A percentile compares a stretch with the other conserved stretches of the same genome.
Evolutionary conservation across 306 rosid genomes (phyloP).

Genomic region (Alnus rubra): DNA sequence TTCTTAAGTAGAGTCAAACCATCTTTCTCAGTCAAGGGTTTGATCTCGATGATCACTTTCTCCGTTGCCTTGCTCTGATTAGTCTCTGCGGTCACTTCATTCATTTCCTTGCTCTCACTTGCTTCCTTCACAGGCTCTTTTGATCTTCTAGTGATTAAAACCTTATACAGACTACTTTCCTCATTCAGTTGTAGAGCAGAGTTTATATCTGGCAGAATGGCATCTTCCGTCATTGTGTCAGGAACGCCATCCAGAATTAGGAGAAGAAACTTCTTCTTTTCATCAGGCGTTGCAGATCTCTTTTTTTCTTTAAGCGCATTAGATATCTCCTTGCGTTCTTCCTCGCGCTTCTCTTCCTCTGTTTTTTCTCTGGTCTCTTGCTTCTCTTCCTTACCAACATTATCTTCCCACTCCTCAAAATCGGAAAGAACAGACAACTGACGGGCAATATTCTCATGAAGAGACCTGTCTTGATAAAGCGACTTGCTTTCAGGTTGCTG

Average conservation of each 20-base stretch:
- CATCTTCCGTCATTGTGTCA: not conserved
- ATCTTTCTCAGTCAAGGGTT: not conserved
- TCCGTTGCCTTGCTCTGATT: too few relatives aligned
- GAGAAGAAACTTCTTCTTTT: not conserved
- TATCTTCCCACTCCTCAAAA: conserved; percentile 24
- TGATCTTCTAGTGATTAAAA: conserved; percentile 24
- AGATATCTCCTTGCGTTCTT: too few relatives aligned
- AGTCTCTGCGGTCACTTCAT: not conserved
- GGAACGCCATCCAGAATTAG: conserved; percentile 33
- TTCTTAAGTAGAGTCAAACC: not conserved
- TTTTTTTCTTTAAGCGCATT: too few relatives aligned
- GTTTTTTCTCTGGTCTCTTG: too few relatives aligned
- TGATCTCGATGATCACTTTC: not conserved
- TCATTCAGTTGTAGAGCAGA: too few relatives aligned
- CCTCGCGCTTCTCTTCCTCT: too few relatives aligned
- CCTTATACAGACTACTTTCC: not conserved
- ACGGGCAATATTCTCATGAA: conserved; percentile 2
- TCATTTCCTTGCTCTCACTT: not conserved
- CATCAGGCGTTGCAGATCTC: not conserved
- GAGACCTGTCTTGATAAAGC: not conserved
- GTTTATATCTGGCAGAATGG: not conserved
- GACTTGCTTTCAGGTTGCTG: not conserved
- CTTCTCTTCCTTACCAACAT: not conserved
- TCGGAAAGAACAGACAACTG: conserved; percentile 14
- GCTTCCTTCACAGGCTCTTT: too few relatives aligned